Base-by-base conservation (phyloP, 306 rosid species). In the Leucaena leucocephala region DNA sequence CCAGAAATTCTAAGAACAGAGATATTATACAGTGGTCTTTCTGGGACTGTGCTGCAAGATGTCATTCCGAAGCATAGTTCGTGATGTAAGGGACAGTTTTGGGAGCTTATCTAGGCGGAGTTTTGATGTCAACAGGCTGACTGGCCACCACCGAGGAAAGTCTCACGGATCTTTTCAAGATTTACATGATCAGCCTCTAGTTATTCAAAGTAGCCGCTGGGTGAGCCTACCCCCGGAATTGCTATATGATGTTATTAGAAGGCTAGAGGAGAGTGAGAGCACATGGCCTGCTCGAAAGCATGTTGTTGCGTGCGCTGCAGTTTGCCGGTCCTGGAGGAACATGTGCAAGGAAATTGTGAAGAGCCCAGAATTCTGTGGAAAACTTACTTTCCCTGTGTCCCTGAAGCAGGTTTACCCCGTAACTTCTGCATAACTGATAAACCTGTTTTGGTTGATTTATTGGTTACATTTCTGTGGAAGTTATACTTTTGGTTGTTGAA, bases 31-130 rank as follows among this genome's bases (percentile, higher is more conserved):
- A 6, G 68, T 76, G 6, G 19, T 65, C 34, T 65, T 81, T 64
- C 52, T 73, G 77, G 63, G 84, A 52, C 48, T 62, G 52, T 14
- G 69, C 55, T 66, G 74, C 78, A 86, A 80, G 85, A 93, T 93
- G 98, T 93, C 98, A 9, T 93, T 93, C 87, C 93, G 97, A 33
- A 93, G 97, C 83, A 93, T 93, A 82, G 93, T 93, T 70, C 98
- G 98, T 50, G 98, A 93, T 15, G 90, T 93, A 22, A 89, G 97
- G 82, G 98, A 91, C 81, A 92, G 98, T 36, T 84, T 93, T 52
- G 98, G 98, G 81, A 93, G 97, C 84, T 86, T 93, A 69, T 93
- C 98, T 40, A 83, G 97, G 72, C 88, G 98, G 52, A 88, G 97
- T 72, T 91, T 93, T 79, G 98, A 91, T 84, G 87, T 93, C 55